Evolutionary conservation across 148 eudicot species (phyloP).

Genomic region (Limonium bicolor): DNA sequence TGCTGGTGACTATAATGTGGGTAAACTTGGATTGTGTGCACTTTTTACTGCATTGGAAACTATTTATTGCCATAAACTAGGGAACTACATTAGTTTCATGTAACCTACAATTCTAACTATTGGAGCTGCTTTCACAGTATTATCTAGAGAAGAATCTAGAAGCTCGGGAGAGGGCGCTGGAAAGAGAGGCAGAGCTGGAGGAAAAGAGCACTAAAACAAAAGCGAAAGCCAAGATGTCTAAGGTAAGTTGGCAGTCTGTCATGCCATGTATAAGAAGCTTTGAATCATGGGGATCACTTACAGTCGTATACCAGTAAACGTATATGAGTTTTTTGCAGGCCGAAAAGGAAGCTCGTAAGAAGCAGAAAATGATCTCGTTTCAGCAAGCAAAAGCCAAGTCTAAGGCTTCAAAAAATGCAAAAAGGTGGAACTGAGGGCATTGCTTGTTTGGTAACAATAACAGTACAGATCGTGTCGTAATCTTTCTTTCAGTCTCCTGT

Average conservation of each 20-base stretch:
- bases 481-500: too few species aligned
- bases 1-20: constrained; percentile 83
- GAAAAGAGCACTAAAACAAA: constrained; percentile 78
- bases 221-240: constrained; percentile 94
- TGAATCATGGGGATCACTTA: not conserved
- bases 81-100: too few species aligned
- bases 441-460: too few species aligned
- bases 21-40: constrained; percentile 11
- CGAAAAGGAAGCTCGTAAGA: constrained; percentile 86
- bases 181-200: constrained; percentile 80
- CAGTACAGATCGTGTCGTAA: too few species aligned
- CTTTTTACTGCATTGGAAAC: not conserved
- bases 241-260: constrained; percentile 34
- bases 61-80: too few species aligned
- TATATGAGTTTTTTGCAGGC: constrained; percentile 42
- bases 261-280: too few species aligned
- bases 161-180: constrained; percentile 64
- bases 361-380: constrained; percentile 75
- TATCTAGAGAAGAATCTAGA: constrained; percentile 93
- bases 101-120: too few species aligned
- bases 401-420: constrained; percentile 52
- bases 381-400: constrained; percentile 88
- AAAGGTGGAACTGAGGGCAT: constrained; percentile 64
- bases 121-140: constrained; percentile 76
- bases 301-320: not conserved